A percentile compares a stretch with the other conserved stretches of the same genome.
phyloP scores from a whole-genome alignment of 352 stramenopile species.

The Aphanomyces cochlioides region DNA sequence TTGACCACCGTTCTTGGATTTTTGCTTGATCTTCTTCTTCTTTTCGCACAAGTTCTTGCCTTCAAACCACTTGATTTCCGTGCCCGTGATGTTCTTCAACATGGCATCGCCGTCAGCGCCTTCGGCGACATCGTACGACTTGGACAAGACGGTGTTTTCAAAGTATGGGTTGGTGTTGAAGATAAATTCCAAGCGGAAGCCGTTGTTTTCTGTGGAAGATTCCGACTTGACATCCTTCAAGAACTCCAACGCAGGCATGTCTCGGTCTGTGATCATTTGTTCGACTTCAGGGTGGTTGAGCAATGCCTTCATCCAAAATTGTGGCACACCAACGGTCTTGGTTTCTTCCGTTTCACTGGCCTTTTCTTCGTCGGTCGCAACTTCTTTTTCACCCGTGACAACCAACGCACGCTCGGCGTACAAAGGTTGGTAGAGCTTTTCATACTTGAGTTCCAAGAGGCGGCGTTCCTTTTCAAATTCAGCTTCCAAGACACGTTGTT shows the following conservation, averaged over 20 bases:
- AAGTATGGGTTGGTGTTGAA: constrained; percentile 80
- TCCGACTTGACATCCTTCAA: constrained; percentile 67
- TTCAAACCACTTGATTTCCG: constrained; percentile 76
- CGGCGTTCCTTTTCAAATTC: constrained; percentile 85
- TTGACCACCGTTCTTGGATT: constrained; percentile 66
- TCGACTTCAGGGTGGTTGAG: constrained; percentile 81
- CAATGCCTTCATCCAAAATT: constrained; percentile 80
- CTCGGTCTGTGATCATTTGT: constrained; percentile 75
- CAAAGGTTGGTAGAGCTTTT: constrained; percentile 84
- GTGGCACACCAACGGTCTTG: constrained; percentile 69
- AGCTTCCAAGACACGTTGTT: constrained; percentile 70
- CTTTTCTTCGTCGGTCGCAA: constrained; percentile 51
- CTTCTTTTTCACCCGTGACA: constrained; percentile 72
- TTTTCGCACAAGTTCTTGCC: constrained; percentile 80
- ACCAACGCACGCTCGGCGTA: constrained; percentile 71
- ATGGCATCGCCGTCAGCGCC: constrained; percentile 75
- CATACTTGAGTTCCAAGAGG: constrained; percentile 80
- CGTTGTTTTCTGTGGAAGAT: constrained; percentile 77
- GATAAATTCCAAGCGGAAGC: constrained; percentile 82
- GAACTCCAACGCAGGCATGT: constrained; percentile 75
- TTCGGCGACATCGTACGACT: constrained; percentile 85
- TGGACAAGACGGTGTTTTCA: constrained; percentile 66
- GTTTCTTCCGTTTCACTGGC: constrained; percentile 41
- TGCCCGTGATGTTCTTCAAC: constrained; percentile 70
- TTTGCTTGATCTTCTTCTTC: constrained; percentile 86